A percentile compares a stretch with the other conserved stretches of the same genome.
phyloP scores from a whole-genome alignment of 345 rosid species.

The Acer campestre region DNA sequence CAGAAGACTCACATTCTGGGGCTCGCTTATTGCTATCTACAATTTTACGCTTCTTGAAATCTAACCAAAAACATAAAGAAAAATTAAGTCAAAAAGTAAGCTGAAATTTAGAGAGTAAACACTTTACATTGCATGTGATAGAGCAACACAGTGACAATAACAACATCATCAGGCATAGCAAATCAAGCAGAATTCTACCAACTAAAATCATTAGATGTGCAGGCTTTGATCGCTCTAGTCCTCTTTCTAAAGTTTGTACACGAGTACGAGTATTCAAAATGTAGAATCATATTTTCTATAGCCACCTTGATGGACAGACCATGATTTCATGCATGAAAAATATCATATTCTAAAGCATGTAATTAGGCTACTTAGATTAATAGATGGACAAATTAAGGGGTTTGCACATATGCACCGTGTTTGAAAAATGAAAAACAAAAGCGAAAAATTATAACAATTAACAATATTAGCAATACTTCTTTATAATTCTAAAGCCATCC shows the following conservation, averaged over 20 bases:
- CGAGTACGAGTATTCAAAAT: background rate
- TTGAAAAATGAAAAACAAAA: background rate
- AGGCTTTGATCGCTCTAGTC: background rate
- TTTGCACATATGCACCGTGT: background rate
- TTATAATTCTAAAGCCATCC: background rate
- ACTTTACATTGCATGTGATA: too few species aligned
- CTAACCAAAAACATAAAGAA: conserved; percentile 35
- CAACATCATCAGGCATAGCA: background rate
- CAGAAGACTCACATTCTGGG: conserved; percentile 52
- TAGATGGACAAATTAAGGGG: background rate
- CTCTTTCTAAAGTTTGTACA: background rate
- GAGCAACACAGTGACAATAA: background rate
- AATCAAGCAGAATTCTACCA: background rate
- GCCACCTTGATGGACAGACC: background rate
- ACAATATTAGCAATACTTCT: background rate
- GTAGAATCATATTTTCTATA: background rate
- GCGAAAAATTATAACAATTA: too few species aligned
- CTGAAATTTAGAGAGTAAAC: too few species aligned
- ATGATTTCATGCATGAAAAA: background rate
- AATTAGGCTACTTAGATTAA: background rate
- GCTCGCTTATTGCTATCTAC: conserved; percentile 39
- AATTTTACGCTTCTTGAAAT: conserved; percentile 55
- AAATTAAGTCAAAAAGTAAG: background rate
- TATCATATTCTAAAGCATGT: background rate
- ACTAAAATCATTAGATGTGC: background rate